These are phyloP conservation scores for Blastobotrys aristatus DNA, from an alignment of 1,139 yeast species.

Conservation along the genomic window DNA sequence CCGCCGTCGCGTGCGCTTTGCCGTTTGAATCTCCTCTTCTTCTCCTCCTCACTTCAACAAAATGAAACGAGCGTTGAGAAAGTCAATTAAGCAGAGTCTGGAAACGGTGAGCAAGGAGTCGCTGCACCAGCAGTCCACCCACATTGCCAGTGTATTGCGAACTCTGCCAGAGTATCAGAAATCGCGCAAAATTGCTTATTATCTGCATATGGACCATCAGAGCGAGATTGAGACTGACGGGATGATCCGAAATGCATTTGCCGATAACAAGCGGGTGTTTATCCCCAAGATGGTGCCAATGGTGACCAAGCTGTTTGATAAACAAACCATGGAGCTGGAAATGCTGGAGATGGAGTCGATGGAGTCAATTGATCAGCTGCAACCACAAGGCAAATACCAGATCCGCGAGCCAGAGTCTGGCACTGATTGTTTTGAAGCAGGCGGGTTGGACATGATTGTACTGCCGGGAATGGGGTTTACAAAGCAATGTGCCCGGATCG, in stretches of 20 bases:
- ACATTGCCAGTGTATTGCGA: slow-evolving; percentile 26
- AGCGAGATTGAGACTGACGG: slow-evolving; percentile 55
- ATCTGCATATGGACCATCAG: slow-evolving; percentile 56
- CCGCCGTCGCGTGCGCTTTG: slow-evolving; percentile 11
- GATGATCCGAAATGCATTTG: slow-evolving; percentile 48
- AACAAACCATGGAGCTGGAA: slow-evolving; percentile 48
- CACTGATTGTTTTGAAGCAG: slow-evolving; percentile 26
- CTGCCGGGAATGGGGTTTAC: slow-evolving; percentile 87
- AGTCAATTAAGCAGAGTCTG: slow-evolving; percentile 20
- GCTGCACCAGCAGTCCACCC: slow-evolving; percentile 22
- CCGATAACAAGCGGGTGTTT: slow-evolving; percentile 36
- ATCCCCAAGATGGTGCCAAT: slow-evolving; percentile 34
- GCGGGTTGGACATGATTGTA: slow-evolving; percentile 62
- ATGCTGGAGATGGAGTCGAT: slow-evolving; percentile 49
- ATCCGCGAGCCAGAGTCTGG: slow-evolving; percentile 57
- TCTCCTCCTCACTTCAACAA: not conserved
- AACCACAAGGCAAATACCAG: slow-evolving; percentile 65
- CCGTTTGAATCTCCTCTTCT: not conserved
- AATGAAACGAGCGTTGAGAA: slow-evolving; percentile 25
- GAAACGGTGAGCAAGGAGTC: slow-evolving; percentile 15
- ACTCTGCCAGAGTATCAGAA: slow-evolving; percentile 38
- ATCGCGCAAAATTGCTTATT: slow-evolving; percentile 53
- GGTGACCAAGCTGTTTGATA: slow-evolving; percentile 17
- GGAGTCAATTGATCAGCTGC: slow-evolving; percentile 43
- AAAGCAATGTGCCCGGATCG: slow-evolving; percentile 52